Evolutionary conservation across 805 yeast genomes (phyloP), one percentile per base, ranked within the genome.

Genomic region (Yamadazyma takamatsuzukensis): DNA sequence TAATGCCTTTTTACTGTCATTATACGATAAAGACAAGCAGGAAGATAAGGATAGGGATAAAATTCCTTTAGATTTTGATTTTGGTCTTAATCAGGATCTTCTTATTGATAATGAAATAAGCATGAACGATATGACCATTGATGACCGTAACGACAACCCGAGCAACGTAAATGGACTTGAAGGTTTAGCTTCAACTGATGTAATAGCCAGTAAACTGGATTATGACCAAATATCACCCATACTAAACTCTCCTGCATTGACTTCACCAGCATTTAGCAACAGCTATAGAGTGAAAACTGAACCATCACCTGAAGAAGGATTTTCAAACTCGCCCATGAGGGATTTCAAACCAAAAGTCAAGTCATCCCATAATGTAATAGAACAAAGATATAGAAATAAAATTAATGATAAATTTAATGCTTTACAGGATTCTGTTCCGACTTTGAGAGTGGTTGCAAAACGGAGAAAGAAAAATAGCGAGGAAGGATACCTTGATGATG

Each of bases 361-460:
- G 37, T 55, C 62, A 4, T 59, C 68, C 10, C 71, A 64, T 45
- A 64, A 64, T 34, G 57, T 64, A 4, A 63, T 64, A 27, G 71
- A 64, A 36, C 71, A 64, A 44, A 44, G 71, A 30, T 64, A 64
- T 50, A 44, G 71, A 32, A 63, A 64, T 49, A 64, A 62, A 36
- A 64, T 64, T 39, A 64, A 64, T 39, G 67, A 62, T 43, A 59
- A 61, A 41, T 64, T 64, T 38, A 50, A 54, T n/a, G 57, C 58
- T 8, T 51, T 64, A 18, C 69, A 59, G 38, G 47, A 58, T 26
- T 45, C 56, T 21, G 71, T 64, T 13, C 71, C 71, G 12, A 61
- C 66, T 7, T 53, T 64, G 18, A 46, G 64, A 23, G 53, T 53
- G 10, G 52, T 48, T 11, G 54, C 61, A 5, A 50, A 48, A n/a